A percentile compares a stretch with the other conserved stretches of the same genome.
These are phyloP conservation scores for Cystobasidium ongulense DNA, from an alignment of 768 basidiomycete species.

Conservation along the genomic window DNA sequence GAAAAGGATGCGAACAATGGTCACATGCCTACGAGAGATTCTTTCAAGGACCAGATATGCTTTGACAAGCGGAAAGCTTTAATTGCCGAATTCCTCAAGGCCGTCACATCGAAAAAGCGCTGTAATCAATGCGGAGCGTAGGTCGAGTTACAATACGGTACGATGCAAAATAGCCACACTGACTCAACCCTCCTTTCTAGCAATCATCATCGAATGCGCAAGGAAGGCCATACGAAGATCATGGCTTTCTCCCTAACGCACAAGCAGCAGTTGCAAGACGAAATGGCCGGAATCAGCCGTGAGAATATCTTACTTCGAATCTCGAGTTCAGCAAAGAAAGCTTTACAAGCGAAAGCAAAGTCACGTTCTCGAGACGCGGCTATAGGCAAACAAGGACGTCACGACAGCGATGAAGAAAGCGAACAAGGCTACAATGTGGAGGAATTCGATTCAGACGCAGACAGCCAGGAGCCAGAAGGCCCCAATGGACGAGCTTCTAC, in stretches of 20 bases:
- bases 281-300: slow-evolving; percentile 55
- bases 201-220: slow-evolving; percentile 74
- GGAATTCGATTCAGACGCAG: slow-evolving; percentile 21
- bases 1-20: slow-evolving; percentile 35
- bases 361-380: slow-evolving; percentile 29
- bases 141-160: slow-evolving; percentile 44
- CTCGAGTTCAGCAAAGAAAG: slow-evolving; percentile 19
- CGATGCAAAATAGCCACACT: background rate
- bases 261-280: slow-evolving; percentile 64
- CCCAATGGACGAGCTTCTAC: slow-evolving; percentile 19
- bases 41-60: slow-evolving; percentile 79
- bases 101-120: slow-evolving; percentile 55
- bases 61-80: slow-evolving; percentile 77
- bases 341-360: background rate
- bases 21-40: slow-evolving; percentile 57
- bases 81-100: slow-evolving; percentile 70
- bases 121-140: slow-evolving; percentile 75
- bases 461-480: slow-evolving; percentile 21
- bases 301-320: slow-evolving; percentile 59
- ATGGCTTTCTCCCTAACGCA: slow-evolving; percentile 79
- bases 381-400: slow-evolving; percentile 48
- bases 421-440: slow-evolving; percentile 34
- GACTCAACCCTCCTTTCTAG: slow-evolving; percentile 47
- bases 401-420: slow-evolving; percentile 43
- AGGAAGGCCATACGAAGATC: slow-evolving; percentile 86